phyloP scores from a whole-genome alignment of 768 basidiomycete genomes.

The Leucosporidium yakuticum region DNA sequence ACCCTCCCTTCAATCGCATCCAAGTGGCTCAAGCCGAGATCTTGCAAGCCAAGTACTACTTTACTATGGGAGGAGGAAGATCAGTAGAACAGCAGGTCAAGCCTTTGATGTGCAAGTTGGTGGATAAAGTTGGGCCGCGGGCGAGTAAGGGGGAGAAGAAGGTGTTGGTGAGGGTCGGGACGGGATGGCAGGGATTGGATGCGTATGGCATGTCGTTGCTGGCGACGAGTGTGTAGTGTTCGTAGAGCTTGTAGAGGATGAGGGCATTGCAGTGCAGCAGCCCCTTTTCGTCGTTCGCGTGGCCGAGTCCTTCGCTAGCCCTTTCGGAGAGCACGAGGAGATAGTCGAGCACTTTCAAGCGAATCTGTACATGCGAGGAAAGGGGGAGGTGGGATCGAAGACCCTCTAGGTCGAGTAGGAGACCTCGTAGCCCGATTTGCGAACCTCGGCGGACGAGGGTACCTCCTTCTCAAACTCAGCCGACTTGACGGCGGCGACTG shows the following conservation, averaged over 20 bases:
- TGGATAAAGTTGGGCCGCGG: conserved; percentile 62
- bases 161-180: conserved; percentile 86
- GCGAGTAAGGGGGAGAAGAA: conserved; percentile 58
- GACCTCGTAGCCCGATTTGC: background rate
- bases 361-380: no score
- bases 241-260: no score
- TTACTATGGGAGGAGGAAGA: conserved; percentile 39
- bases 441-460: background rate
- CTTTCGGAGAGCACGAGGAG: no score
- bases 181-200: conserved; percentile 40
- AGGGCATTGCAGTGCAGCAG: no score
- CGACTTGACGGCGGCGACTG: conserved; percentile 3
- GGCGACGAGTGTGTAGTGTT: background rate
- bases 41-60: conserved; percentile 74
- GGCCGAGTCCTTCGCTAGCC: no score
- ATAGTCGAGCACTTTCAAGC: no score
- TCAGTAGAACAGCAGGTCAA: conserved; percentile 53
- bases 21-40: conserved; percentile 59
- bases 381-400: no score
- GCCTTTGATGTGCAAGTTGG: conserved; percentile 69
- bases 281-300: no score
- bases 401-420: no score
- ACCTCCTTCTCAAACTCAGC: background rate
- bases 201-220: background rate
- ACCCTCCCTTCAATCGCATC: conserved; percentile 61